Evolutionary conservation across 2,329 filamentous ascomycete species (phyloP).

Genomic region (Colletotrichum australisinense): DNA sequence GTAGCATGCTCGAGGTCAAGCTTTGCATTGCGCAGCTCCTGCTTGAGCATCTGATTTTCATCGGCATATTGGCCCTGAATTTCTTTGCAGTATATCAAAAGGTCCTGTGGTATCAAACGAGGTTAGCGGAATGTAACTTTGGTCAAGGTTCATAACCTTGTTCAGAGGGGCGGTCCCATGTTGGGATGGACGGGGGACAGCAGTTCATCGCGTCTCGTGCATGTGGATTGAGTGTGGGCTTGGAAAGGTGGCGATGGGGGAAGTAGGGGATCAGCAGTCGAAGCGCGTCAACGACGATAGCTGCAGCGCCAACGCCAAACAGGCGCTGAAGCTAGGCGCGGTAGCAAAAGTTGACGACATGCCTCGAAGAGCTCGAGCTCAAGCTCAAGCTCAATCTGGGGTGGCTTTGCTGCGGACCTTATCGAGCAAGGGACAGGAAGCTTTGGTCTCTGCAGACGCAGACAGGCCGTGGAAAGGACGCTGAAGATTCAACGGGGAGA

Average conservation of each 20-base stretch:
- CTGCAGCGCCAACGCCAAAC: neutral
- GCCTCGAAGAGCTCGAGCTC: neutral
- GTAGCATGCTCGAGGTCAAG: slow-evolving; percentile 64
- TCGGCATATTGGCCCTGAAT: slow-evolving; percentile 55
- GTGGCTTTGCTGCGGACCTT: neutral
- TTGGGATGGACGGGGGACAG: neutral
- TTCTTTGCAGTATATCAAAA: slow-evolving; percentile 57
- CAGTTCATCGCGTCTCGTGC: slow-evolving; percentile 7
- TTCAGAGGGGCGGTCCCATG: neutral
- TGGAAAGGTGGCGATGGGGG: slow-evolving; percentile 8
- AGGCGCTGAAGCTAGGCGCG: neutral
- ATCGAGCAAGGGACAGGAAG: neutral
- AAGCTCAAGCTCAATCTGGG: neutral
- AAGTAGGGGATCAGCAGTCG: neutral
- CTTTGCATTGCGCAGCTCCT: slow-evolving; percentile 55
- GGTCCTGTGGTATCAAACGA: slow-evolving; percentile 50
- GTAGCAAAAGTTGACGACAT: neutral
- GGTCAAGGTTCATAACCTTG: slow-evolving; percentile 2
- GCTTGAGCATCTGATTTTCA: slow-evolving; percentile 56
- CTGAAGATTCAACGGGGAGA: neutral
- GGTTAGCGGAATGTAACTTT: slow-evolving; percentile 5
- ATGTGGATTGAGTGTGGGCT: neutral
- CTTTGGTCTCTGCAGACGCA: slow-evolving; percentile 20
- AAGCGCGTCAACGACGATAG: neutral
- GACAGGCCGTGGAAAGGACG: neutral